A percentile compares a stretch with the other conserved stretches of the same genome.
Conservation (phyloP, 225 moss, liverwort and hornwort species). For the Ulota crispa region DNA sequence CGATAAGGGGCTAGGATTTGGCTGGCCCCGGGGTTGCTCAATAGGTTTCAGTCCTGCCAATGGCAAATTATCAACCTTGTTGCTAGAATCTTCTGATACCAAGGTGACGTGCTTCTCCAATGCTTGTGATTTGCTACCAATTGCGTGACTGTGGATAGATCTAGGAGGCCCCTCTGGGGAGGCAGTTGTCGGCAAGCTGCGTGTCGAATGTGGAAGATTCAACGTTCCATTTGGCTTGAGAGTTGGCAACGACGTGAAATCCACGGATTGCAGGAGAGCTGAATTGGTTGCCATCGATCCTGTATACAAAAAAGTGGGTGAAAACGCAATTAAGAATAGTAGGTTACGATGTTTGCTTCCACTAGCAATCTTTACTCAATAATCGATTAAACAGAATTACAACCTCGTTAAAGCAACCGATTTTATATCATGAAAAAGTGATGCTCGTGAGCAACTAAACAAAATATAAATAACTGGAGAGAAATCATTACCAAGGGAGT, state of each 20-base stretch:
- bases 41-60: background rate
- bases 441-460: background rate
- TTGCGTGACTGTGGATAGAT: background rate
- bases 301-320: background rate
- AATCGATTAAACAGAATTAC: background rate
- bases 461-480: background rate
- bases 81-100: slow-evolving; percentile 4
- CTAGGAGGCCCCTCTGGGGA: background rate
- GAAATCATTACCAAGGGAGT: slow-evolving; percentile 1
- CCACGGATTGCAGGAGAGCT: background rate
- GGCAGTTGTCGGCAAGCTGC: background rate
- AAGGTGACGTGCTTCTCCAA: slow-evolving; percentile 8
- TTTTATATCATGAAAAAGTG: background rate
- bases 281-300: slow-evolving; percentile 5
- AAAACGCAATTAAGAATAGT: background rate
- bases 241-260: background rate
- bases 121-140: background rate
- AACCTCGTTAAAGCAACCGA: background rate
- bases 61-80: background rate
- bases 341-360: background rate
- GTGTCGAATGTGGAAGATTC: slow-evolving; percentile 12
- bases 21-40: background rate
- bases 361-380: background rate
- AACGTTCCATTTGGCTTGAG: slow-evolving; percentile 1
- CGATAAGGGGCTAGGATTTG: slow-evolving; percentile 15